These are phyloP conservation scores for Salix caprea DNA, from an alignment of 345 rosid species.

Conservation along the genomic window DNA sequence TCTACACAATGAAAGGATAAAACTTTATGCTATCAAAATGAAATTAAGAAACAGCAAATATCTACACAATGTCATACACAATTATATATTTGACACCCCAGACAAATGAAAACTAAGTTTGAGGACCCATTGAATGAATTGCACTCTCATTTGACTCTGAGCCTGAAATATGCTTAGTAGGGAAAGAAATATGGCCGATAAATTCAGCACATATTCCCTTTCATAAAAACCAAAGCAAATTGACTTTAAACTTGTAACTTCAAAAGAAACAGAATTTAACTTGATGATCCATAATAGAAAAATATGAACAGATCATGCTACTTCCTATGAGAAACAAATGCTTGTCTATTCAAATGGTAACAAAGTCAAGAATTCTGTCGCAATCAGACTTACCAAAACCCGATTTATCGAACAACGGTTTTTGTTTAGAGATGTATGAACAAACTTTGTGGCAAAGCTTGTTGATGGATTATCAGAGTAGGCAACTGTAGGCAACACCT, in stretches of 20 bases:
- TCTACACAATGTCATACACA: neutral
- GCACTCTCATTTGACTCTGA: neutral
- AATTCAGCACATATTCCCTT: neutral
- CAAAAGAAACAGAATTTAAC: neutral
- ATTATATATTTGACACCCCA: neutral
- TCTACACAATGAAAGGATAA: neutral
- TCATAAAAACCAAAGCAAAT: neutral
- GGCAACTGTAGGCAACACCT: conserved; percentile 86
- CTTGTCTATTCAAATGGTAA: neutral
- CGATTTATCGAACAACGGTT: conserved; percentile 91
- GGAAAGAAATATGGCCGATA: neutral
- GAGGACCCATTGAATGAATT: neutral
- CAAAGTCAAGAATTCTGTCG: neutral
- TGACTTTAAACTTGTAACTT: neutral
- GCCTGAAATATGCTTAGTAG: neutral
- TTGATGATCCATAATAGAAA: neutral
- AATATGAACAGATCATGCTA: neutral
- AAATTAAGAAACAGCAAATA: neutral
- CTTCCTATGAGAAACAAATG: neutral
- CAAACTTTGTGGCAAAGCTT: conserved; percentile 93
- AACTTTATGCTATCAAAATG: neutral
- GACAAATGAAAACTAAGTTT: neutral
- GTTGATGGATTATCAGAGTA: conserved; percentile 94
- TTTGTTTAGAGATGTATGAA: conserved; percentile 90
- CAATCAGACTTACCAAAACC: conserved; percentile 58